Base-by-base conservation (phyloP, 1,139 yeast genomes). In the Maudiozyma humilis region DNA sequence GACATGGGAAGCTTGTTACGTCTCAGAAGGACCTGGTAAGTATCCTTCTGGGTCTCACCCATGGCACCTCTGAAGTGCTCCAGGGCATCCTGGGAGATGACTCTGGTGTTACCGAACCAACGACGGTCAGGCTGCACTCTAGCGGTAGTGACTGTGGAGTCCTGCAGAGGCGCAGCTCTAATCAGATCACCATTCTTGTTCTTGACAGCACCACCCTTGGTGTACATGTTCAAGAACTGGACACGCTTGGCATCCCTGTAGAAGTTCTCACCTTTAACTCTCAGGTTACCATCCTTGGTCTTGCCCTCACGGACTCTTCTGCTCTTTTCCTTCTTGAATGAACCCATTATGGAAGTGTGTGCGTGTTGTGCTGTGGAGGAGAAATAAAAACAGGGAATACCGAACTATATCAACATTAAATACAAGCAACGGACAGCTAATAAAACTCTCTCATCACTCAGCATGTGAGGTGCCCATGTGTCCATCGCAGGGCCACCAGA, bases 31-130 rank as follows among this genome's bases (percentile, higher is more conserved):
- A 91, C 95, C 60, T 88, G 94, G 63, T 88, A 91, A 0, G 95
- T 76, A 62, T 89, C 95, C 55, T 81, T 75, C 55, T 83, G 77
- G 57, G 83, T 84, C 51, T 84, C 95, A 42, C 94, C 94, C 71
- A 91, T 75, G 6, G 96, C 96, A 56, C 87, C 93, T 64, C 98
- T 76, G 68, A 91, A 91, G 68, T 91, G 97, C 36, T 84, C 72
- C 60, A 91, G 71, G 1, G 98, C 96, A 70, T 93, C 96, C 63
- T 91, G 98, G 2, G 96, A 91, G 60, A 91, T 91, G 38, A 91
- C 98, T 59, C 98, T 78, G 23, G 98, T 88, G 66, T 88, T 91
- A 43, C 96, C 96, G 62, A 91, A 93, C 98, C 98, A 91, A 59
- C 91, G 79, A 63, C 95, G 78, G 64, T 91, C 89, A 4, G 98